Evolutionary conservation across 2,329 filamentous ascomycete species (phyloP), one percentile per base, ranked within the genome.

Genomic region (Xylaria sp.): DNA sequence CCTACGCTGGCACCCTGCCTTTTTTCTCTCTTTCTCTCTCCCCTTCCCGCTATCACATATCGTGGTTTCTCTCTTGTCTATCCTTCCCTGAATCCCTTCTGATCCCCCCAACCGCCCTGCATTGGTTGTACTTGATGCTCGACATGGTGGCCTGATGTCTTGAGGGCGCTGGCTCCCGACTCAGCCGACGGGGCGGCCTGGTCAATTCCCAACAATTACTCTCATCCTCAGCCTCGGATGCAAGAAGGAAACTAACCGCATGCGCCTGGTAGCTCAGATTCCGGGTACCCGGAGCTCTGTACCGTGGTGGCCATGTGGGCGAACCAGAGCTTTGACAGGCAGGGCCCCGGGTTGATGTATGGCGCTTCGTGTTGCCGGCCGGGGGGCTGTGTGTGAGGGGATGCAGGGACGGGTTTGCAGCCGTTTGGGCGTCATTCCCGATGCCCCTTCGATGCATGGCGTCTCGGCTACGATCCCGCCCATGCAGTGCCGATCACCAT

Each of bases 301-400:
- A 42, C n/a, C 40, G 26, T 45, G 56, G n/a, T n/a, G n/a, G n/a
- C 44, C 41, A 52, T 56, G 21, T 54, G 52, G 58, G 18, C 47
- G 26, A 39, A 51, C 37, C 2, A 17, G 38, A 26, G 13, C 17
- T 40, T 29, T 41, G 38, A 34, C 38, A 40, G 26, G 38, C 39
- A 46, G 45, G 29, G 5, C 50, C 38, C n/a, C n/a, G n/a, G 46
- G 47, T 45, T 24, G 39, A 57, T 44, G 60, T 58, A 57, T 60
- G 60, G 60, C 60, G 60, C 49, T 58, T 62, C 60, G 60, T 62
- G 54, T 62, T 62, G 51, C 51, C 52, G 44, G 51, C 44, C 46
- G 39, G 54, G 50, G 57, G n/a, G n/a, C n/a, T n/a, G n/a, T n/a
- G 60, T 57, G 56, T 47, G 54, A 51, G 50, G 56, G 42, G 40